Evolutionary conservation across 306 rosid genomes (phyloP), one percentile per base, ranked within the genome.

Genomic region (Clitoria ternatea): DNA sequence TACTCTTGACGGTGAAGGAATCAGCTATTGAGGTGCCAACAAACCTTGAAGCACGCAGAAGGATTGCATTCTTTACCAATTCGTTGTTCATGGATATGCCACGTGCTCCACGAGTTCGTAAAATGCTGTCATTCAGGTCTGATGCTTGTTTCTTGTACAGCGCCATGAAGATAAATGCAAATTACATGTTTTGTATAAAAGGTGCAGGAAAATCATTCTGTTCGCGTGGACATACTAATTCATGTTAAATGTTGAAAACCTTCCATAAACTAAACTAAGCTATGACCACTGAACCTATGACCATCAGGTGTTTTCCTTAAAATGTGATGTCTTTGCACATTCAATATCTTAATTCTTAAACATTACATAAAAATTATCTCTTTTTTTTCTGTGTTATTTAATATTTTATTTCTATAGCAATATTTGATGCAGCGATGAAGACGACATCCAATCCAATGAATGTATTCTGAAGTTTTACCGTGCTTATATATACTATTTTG

Each of bases 11-110:
- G 4, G 99, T 91, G 73, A 91, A 69, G 73, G 99, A 91, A 77
- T 91, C 97, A 36, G 96, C 96, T 70, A 71, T 81, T 52, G 96
- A 94, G 61, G 84, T 94, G 47, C 97, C 99, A 61, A 85, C 86
- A 76, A 94, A 94, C 75, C 97, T 94, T 74, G 99, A 94, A 84
- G 99, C 99, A 52, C 95, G 96, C 37, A 83, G 99, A 82, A 87
- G 99, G 79, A 94, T 94, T 81, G 75, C 95, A 36, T 94, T 94
- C 75, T 94, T 94, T 53, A 70, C 99, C 75, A 94, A 94, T 80
- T 94, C 99, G 1, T 72, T 94, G 84, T 94, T 91, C 86, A 91
- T 94, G 99, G 87, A 94, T 39, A 94, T 94, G 97, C 97, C 99
- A 9, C 95, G 91, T 66, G 99, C 99, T 73, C 99, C 99, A 42